Conservation (phyloP, 257 asterid species). For the Solanum virginianum region DNA sequence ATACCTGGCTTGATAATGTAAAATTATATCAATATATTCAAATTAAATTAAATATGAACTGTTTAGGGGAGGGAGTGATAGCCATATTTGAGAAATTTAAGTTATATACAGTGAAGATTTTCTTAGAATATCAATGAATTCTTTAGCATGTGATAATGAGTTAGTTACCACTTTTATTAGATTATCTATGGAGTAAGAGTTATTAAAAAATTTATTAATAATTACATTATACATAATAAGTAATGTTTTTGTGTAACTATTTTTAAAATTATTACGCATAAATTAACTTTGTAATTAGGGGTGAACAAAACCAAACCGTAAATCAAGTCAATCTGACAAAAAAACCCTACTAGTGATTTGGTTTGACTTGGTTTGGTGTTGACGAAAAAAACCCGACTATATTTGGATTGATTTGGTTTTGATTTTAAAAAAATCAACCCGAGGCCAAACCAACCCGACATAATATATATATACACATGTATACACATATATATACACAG, state of each 20-base stretch:
- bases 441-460: no score
- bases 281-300: no score
- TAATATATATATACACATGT: no score
- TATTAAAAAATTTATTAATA: background rate
- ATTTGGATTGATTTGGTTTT: no score
- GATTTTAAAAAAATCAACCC: no score
- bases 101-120: background rate
- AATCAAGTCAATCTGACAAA: no score
- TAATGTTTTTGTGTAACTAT: background rate
- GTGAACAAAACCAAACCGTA: no score
- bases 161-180: background rate
- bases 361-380: no score
- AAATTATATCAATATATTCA: background rate
- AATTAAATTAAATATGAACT: background rate
- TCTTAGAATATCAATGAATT: background rate
- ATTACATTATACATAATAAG: background rate
- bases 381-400: no score
- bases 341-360: no score
- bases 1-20: no score
- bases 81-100: background rate
- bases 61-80: background rate
- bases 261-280: background rate
- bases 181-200: background rate
- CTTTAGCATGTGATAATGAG: background rate
- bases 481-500: no score